These are phyloP conservation scores for Lasiodiplodia sp. DNA, from an alignment of 2,329 filamentous ascomycete species.

Conservation along the genomic window DNA sequence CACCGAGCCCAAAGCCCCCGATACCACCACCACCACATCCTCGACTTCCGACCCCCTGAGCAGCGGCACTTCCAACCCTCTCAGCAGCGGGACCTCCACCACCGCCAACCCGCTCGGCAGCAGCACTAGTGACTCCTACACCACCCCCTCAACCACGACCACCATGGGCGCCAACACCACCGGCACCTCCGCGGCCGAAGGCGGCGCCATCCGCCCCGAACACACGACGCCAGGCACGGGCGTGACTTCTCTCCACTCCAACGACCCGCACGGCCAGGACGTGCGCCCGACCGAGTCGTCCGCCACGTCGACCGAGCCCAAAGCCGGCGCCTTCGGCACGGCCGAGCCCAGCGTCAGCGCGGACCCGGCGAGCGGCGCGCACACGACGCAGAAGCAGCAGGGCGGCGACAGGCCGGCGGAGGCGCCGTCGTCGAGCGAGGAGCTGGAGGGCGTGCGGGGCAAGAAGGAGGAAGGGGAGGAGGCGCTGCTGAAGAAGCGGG, in stretches of 20 bases:
- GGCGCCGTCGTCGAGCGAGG: slow-evolving; percentile 36
- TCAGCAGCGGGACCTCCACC: background rate
- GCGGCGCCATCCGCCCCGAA: slow-evolving; percentile 35
- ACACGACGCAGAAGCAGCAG: slow-evolving; percentile 42
- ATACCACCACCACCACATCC: background rate
- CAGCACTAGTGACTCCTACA: background rate
- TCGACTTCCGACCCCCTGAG: background rate
- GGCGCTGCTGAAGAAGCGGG: slow-evolving; percentile 32
- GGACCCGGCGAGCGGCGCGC: slow-evolving; percentile 35
- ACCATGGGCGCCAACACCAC: background rate
- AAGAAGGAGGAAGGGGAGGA: slow-evolving; percentile 36
- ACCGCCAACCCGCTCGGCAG: background rate
- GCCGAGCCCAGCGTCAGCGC: slow-evolving; percentile 36
- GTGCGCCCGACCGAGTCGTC: slow-evolving; percentile 39
- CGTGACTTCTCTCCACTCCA: slow-evolving; percentile 38
- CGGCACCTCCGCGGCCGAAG: slow-evolving; percentile 27
- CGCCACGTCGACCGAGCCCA: background rate
- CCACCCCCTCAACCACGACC: background rate
- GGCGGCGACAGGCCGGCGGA: slow-evolving; percentile 44
- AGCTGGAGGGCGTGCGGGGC: slow-evolving; percentile 36
- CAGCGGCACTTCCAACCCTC: background rate
- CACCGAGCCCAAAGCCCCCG: background rate
- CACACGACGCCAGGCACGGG: slow-evolving; percentile 41
- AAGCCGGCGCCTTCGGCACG: slow-evolving; percentile 31
- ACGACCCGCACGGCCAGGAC: slow-evolving; percentile 41